These are phyloP conservation scores for Nidularia pulvinata DNA, from an alignment of 768 basidiomycete species.

Conservation along the genomic window DNA sequence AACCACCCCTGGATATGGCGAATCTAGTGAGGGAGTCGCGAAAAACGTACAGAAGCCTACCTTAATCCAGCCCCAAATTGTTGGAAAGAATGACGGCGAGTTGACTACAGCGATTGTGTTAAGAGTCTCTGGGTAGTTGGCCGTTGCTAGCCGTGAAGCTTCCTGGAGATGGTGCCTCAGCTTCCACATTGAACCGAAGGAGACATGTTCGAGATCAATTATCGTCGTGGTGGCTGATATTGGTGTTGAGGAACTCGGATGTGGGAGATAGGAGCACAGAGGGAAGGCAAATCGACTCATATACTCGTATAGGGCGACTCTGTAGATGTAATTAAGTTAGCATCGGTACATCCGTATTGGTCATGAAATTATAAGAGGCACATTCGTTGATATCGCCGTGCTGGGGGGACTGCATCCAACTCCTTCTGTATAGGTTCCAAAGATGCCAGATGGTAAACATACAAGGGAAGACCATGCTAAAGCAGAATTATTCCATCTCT, in stretches of 20 bases:
- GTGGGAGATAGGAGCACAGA: conserved; percentile 62
- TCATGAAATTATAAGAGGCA: conserved; percentile 27
- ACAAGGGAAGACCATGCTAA: conserved; percentile 70
- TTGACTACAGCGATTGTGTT: conserved; percentile 71
- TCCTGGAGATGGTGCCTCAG: conserved; percentile 75
- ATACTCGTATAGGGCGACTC: conserved; percentile 64
- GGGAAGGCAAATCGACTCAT: conserved; percentile 68
- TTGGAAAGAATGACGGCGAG: conserved; percentile 81
- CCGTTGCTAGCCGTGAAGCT: conserved; percentile 71
- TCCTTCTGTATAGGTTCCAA: conserved; percentile 59
- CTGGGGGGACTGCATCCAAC: conserved; percentile 48
- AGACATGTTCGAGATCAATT: conserved; percentile 68
- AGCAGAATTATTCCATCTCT: not conserved
- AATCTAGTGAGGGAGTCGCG: not conserved
- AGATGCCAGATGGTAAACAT: conserved; percentile 75
- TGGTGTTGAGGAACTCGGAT: conserved; percentile 45
- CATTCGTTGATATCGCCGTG: conserved; percentile 72
- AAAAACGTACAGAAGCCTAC: conserved; percentile 23
- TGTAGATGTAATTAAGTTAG: conserved; percentile 16
- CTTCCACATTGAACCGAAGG: conserved; percentile 66
- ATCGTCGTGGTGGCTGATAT: conserved; percentile 66
- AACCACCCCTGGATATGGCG: conserved; percentile 59
- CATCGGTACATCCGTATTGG: not conserved
- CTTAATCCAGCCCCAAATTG: conserved; percentile 86
- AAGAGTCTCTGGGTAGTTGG: conserved; percentile 83